phyloP scores from a whole-genome alignment of 768 basidiomycete genomes.

The Lyophyllum semitale region DNA sequence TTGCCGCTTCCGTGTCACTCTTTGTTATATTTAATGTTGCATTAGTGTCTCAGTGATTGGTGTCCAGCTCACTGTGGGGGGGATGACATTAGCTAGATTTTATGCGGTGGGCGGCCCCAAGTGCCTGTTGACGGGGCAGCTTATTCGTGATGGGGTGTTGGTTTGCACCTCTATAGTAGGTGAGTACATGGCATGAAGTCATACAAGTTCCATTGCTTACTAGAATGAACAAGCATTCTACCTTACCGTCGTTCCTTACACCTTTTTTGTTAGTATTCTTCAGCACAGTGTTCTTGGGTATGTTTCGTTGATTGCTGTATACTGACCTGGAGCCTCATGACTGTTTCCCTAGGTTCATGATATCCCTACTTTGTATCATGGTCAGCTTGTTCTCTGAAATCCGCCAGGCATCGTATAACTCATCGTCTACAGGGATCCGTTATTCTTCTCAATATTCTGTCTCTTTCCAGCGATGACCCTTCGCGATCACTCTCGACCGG shows the following conservation, averaged over 20 bases:
- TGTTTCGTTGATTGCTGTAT: background rate
- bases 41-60: background rate
- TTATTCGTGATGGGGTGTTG: slow-evolving; percentile 10
- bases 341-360: slow-evolving; percentile 7
- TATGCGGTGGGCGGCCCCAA: background rate
- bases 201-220: background rate
- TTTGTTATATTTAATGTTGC: background rate
- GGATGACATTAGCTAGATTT: slow-evolving; percentile 2
- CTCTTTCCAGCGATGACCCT: background rate
- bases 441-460: slow-evolving; percentile 4
- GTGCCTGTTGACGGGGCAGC: background rate
- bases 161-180: slow-evolving; percentile 3
- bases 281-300: slow-evolving; percentile 13
- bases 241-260: slow-evolving; percentile 8
- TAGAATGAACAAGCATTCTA: slow-evolving; percentile 1
- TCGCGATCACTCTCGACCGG: background rate
- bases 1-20: background rate
- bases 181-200: background rate
- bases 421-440: slow-evolving; percentile 4
- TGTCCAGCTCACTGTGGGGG: slow-evolving; percentile 10
- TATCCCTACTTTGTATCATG: slow-evolving; percentile 10
- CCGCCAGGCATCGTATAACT: background rate
- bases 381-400: background rate
- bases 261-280: slow-evolving; percentile 3
- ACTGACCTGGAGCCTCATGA: background rate